A percentile compares a stretch with the other conserved stretches of the same genome.
Conservation (phyloP, 768 basidiomycete species). For the Lanmaoa rubissima region DNA sequence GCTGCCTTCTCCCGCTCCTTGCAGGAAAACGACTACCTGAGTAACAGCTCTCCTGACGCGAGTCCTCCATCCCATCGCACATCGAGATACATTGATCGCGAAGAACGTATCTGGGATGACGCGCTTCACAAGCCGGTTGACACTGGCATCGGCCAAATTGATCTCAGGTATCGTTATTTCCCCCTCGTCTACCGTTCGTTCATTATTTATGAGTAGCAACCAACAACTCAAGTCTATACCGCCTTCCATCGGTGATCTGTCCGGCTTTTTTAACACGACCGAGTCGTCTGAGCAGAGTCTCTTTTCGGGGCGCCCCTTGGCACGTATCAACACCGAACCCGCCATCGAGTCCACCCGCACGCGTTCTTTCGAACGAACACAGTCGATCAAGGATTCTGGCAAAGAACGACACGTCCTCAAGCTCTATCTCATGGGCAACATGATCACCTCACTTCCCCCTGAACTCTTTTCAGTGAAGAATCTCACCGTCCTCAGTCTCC, state of each 20-base stretch:
- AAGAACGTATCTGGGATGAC: conserved; percentile 47
- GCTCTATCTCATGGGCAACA: conserved; percentile 56
- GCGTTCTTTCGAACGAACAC: conserved; percentile 27
- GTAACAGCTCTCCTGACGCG: conserved; percentile 7
- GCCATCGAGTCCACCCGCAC: conserved; percentile 17
- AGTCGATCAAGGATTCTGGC: conserved; percentile 32
- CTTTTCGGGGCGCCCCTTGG: conserved; percentile 26
- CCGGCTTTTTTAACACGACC: conserved; percentile 44
- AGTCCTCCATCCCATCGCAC: conserved; percentile 13
- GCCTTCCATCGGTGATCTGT: conserved; percentile 43
- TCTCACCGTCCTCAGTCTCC: conserved; percentile 60
- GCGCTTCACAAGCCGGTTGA: conserved; percentile 46
- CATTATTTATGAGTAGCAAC: conserved; percentile 30
- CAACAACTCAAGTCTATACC: conserved; percentile 49
- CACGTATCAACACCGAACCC: conserved; percentile 38
- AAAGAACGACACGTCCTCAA: conserved; percentile 50
- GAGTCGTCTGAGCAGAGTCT: conserved; percentile 33
- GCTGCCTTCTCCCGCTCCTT: conserved; percentile 16
- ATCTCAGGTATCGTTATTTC: conserved; percentile 48
- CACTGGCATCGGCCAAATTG: conserved; percentile 47
- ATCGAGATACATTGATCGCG: conserved; percentile 26
- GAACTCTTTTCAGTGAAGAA: conserved; percentile 57
- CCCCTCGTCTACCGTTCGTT: conserved; percentile 7
- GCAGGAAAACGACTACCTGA: conserved; percentile 27
- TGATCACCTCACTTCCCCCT: conserved; percentile 50